Conservation (phyloP, 768 basidiomycete genomes). For the Pisolithus orientalis region DNA sequence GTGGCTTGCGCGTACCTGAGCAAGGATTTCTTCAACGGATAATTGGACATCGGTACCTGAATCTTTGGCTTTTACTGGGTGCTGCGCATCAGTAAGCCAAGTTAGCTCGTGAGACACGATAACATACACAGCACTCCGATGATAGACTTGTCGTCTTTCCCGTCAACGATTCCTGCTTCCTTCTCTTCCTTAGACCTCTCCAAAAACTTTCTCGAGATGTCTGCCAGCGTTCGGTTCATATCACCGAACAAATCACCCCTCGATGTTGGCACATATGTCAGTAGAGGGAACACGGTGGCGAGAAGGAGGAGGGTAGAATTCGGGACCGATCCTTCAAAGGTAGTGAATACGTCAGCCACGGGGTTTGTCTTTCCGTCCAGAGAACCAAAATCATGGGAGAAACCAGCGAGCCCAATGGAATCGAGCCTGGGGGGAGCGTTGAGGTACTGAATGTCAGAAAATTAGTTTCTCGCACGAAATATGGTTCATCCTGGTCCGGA, state of each 20-base stretch:
- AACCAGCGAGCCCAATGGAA: conserved; percentile 25
- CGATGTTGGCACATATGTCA: conserved; percentile 29
- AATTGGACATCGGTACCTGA: conserved; percentile 24
- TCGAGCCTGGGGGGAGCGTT: conserved; percentile 28
- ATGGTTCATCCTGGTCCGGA: conserved; percentile 2
- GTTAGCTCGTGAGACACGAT: background rate
- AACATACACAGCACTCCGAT: conserved; percentile 31
- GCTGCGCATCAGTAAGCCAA: background rate
- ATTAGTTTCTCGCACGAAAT: background rate
- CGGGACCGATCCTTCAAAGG: conserved; percentile 8
- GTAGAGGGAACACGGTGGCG: conserved; percentile 21
- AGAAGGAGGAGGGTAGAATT: conserved; percentile 18
- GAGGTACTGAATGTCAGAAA: background rate
- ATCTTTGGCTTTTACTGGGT: conserved; percentile 20
- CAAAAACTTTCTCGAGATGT: conserved; percentile 27
- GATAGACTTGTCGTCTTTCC: too few species aligned
- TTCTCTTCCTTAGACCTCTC: too few species aligned
- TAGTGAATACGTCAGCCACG: conserved; percentile 22
- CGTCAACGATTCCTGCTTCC: too few species aligned
- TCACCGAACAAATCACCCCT: conserved; percentile 15
- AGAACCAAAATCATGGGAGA: conserved; percentile 34
- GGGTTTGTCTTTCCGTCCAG: conserved; percentile 29
- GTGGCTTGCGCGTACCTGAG: background rate
- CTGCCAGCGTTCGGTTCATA: conserved; percentile 25
- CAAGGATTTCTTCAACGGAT: conserved; percentile 30